Conservation (phyloP, 768 basidiomycete species). For the Lentinula guzmanii region DNA sequence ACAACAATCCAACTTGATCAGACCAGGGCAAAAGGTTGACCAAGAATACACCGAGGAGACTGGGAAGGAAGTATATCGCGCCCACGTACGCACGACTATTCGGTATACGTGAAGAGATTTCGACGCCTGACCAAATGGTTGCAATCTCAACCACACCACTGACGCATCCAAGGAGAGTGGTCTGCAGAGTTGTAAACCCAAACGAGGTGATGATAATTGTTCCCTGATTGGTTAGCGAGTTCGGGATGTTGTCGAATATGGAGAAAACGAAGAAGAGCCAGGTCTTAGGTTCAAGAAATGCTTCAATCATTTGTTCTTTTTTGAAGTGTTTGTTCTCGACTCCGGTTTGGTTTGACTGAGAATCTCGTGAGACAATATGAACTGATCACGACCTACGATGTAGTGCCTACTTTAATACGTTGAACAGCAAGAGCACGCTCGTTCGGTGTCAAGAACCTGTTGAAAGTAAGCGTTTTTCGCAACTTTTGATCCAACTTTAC, state of each 20-base stretch:
- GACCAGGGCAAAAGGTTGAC: conserved; percentile 61
- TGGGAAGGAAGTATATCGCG: conserved; percentile 55
- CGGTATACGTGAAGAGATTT: conserved; percentile 45
- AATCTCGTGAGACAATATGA: background rate
- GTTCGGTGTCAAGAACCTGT: conserved; percentile 50
- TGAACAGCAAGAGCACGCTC: conserved; percentile 58
- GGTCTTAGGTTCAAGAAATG: conserved; percentile 58
- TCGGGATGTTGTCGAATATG: conserved; percentile 56
- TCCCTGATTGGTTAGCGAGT: conserved; percentile 34
- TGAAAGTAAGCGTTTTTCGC: background rate
- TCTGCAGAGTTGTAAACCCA: conserved; percentile 59
- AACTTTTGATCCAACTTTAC: background rate
- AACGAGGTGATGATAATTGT: conserved; percentile 57
- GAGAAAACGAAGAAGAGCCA: conserved; percentile 73
- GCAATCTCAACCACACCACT: conserved; percentile 58
- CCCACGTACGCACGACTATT: conserved; percentile 60
- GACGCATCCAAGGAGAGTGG: conserved; percentile 65
- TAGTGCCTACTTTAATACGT: conserved; percentile 38
- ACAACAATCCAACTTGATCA: conserved; percentile 60
- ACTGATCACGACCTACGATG: background rate
- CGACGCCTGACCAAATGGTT: conserved; percentile 64
- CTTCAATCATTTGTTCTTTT: conserved; percentile 56
- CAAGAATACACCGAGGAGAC: conserved; percentile 55
- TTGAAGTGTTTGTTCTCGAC: conserved; percentile 81
- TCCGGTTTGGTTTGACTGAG: conserved; percentile 69